Conservation (phyloP, 768 basidiomycete species). For the Naematelia aurantialba region DNA sequence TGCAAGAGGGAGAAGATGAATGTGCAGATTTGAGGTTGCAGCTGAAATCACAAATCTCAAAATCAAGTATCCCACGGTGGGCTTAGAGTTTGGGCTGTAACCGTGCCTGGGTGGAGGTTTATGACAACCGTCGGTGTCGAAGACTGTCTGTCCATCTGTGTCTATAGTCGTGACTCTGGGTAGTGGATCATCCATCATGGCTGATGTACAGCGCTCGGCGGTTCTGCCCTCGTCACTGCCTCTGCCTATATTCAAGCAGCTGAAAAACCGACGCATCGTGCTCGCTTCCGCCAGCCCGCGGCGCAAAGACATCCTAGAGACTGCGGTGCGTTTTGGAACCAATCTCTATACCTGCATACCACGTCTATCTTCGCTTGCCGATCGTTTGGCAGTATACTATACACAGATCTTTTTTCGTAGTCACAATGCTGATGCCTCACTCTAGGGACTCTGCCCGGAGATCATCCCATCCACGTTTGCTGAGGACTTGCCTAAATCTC, state of each 20-base stretch:
- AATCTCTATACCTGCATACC: too few relatives aligned
- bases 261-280: slow-evolving; percentile 71
- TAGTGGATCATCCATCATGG: slow-evolving; percentile 18
- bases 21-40: neutral
- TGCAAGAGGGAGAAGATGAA: neutral
- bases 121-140: neutral
- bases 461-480: slow-evolving; percentile 72
- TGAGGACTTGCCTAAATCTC: slow-evolving; percentile 66
- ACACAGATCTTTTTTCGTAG: neutral
- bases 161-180: too few relatives aligned
- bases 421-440: neutral
- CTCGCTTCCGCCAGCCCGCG: slow-evolving; percentile 84
- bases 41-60: neutral
- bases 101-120: neutral
- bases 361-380: too few relatives aligned
- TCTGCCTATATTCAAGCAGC: slow-evolving; percentile 56
- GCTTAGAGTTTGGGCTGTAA: too few relatives aligned
- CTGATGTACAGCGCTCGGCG: slow-evolving; percentile 22
- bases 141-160: too few relatives aligned
- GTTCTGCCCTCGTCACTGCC: slow-evolving; percentile 44
- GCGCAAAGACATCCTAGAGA: slow-evolving; percentile 74
- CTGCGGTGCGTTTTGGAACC: slow-evolving; percentile 58
- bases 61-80: neutral
- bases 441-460: slow-evolving; percentile 64
- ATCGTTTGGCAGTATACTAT: too few relatives aligned